Conservation (phyloP, 1,284 basidiomycete species). For the Pisolithus thermaeus region DNA sequence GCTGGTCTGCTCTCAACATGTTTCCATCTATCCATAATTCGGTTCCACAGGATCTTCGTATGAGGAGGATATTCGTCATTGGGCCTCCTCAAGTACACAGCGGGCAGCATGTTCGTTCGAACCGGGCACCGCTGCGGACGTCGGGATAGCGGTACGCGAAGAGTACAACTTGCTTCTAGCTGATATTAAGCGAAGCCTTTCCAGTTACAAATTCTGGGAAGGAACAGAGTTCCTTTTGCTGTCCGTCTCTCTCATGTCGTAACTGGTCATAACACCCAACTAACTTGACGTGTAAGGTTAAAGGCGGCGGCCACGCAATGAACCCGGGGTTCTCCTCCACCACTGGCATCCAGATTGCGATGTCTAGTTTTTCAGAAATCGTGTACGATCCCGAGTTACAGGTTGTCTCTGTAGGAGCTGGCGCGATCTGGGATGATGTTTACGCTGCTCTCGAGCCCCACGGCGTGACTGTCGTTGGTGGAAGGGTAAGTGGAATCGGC, state of each 20-base stretch:
- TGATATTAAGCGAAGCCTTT: background rate
- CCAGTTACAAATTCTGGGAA: slow-evolving; percentile 38
- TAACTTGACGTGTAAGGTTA: slow-evolving; percentile 32
- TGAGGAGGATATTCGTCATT: slow-evolving; percentile 37
- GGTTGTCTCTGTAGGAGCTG: slow-evolving; percentile 44
- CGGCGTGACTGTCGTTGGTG: slow-evolving; percentile 48
- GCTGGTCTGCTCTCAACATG: background rate
- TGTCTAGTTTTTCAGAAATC: slow-evolving; percentile 45
- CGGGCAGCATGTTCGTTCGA: slow-evolving; percentile 44
- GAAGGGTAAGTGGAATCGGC: slow-evolving; percentile 48
- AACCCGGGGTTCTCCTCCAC: slow-evolving; percentile 29
- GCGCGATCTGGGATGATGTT: slow-evolving; percentile 54
- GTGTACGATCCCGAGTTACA: slow-evolving; percentile 34
- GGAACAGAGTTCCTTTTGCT: slow-evolving; percentile 29
- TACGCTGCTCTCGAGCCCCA: slow-evolving; percentile 42
- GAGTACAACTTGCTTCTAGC: background rate
- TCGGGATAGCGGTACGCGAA: slow-evolving; percentile 37
- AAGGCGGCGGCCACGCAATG: slow-evolving; percentile 43
- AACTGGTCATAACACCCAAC: slow-evolving; percentile 35
- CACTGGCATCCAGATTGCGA: slow-evolving; percentile 48
- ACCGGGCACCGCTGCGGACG: slow-evolving; percentile 42
- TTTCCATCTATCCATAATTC: background rate
- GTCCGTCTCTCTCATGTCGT: slow-evolving; percentile 12
- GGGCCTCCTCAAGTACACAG: slow-evolving; percentile 40
- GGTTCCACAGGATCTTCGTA: background rate